Base-by-base conservation (phyloP, 1,284 basidiomycete genomes). In the Puccinia horiana region DNA sequence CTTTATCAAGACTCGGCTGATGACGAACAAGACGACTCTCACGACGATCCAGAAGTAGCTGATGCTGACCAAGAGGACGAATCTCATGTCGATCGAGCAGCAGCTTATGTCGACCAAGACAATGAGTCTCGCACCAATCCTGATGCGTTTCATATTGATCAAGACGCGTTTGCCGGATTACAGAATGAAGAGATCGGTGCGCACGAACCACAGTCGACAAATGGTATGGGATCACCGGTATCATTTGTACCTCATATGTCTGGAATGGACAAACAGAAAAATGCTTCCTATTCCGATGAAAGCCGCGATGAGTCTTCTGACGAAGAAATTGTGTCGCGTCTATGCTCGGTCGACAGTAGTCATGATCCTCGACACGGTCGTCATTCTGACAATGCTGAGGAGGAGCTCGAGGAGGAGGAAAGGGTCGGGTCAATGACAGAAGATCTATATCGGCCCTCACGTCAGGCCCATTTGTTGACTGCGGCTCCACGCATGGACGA, bases 301-400 rank as follows among this genome's bases (percentile, higher is more conserved):
- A 44, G 23, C n/a, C n/a, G n/a, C n/a, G n/a, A n/a, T n/a, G 40
- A 16, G 2, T 32, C 23, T 1, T 44, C 42, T 44, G 44, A 73
- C 26, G 40, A 47, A 20, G 70, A 73, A 32, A 49, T 73, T 35
- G 70, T 32, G 20, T 65, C 63, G 3, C 63, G 63, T 12, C 32
- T 65, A 65, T 65, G 63, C 63, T 65, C 63, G 63, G 63, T 65
- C 37, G 63, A 65, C 23, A 65, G 63, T 35, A 32, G 37, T 1
- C 18, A n/a, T n/a, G 18, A 42, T 65, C 35, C 2, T 42, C 37
- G 2, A 23, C 14, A 3, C 40, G 37, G 20, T n/a, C 35, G 9
- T 23, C 63, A 23, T 42, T 2, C 16, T n/a, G 35, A 65, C 20
- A 20, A 65, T 42, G 37, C 16, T 14, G 37, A 52, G 44, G 32